These are phyloP conservation scores for Basipetospora chlamydospora DNA, from an alignment of 2,329 filamentous ascomycete species.

Conservation along the genomic window DNA sequence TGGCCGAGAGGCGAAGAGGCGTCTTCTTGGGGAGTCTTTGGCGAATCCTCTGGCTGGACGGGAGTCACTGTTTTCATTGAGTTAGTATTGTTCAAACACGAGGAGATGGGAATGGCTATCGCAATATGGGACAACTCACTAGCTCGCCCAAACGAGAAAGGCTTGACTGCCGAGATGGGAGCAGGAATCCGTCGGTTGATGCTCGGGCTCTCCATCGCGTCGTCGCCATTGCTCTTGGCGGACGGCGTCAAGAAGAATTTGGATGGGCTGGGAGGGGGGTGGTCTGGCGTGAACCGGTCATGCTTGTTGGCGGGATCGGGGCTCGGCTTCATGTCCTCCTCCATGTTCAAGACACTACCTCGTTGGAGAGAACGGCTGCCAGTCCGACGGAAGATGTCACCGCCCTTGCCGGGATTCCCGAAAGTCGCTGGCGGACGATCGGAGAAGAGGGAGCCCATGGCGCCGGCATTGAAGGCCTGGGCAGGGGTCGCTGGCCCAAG, in stretches of 20 bases:
- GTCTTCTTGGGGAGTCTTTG: constrained; percentile 58
- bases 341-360: constrained; percentile 51
- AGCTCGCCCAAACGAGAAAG: not conserved
- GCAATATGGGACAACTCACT: no score
- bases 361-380: constrained; percentile 11
- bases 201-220: constrained; percentile 31
- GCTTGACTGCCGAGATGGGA: constrained; percentile 23
- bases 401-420: constrained; percentile 42
- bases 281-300: constrained; percentile 23
- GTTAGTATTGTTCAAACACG: no score
- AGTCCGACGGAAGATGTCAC: constrained; percentile 52
- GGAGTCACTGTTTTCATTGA: constrained; percentile 3
- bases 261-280: constrained; percentile 87
- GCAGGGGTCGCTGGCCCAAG: constrained; percentile 63
- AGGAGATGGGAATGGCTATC: constrained; percentile 4
- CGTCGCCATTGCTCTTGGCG: constrained; percentile 22
- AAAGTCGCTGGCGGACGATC: constrained; percentile 16
- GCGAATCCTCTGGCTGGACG: constrained; percentile 1
- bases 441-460: no score
- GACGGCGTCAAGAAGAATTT: constrained; percentile 45
- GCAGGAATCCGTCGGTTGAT: constrained; percentile 27
- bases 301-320: not conserved
- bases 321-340: constrained; percentile 40
- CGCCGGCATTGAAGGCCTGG: no score
- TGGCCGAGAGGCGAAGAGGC: constrained; percentile 64